These are phyloP conservation scores for Gryganskiella cystojenkinii DNA, from an alignment of 192 early-diverging fungal species.

Conservation along the genomic window DNA sequence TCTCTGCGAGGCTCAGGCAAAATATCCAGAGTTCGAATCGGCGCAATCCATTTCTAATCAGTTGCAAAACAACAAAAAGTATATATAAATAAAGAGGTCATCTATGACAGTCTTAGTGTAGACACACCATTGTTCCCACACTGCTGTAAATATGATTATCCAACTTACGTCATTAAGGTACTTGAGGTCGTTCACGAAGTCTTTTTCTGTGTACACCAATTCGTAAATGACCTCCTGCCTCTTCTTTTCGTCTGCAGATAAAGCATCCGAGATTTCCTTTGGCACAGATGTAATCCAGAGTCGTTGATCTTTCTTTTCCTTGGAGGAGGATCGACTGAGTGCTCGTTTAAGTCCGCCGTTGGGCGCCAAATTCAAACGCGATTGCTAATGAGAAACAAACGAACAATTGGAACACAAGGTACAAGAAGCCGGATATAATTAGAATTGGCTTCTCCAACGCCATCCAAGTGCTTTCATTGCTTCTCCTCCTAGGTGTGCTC, in stretches of 20 bases:
- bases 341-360: conserved; percentile 51
- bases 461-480: too few species aligned
- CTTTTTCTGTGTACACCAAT: conserved; percentile 89
- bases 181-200: conserved; percentile 91
- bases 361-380: conserved; percentile 47
- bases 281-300: conserved; percentile 90
- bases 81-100: not conserved
- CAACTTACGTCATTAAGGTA: conserved; percentile 75
- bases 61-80: not conserved
- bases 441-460: not conserved
- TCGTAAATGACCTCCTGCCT: conserved; percentile 96
- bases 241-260: conserved; percentile 82
- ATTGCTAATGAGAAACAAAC: conserved; percentile 25
- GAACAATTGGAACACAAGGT: not conserved
- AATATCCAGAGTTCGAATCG: conserved; percentile 69
- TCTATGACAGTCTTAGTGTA: not conserved
- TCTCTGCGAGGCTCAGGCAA: conserved; percentile 71
- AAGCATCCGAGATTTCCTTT: conserved; percentile 71
- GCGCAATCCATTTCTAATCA: conserved; percentile 69
- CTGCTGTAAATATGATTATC: not conserved
- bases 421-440: not conserved
- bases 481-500: too few species aligned
- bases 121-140: not conserved
- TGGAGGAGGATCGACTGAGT: conserved; percentile 52
- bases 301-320: conserved; percentile 72